Conservation (phyloP, 2,329 filamentous ascomycete genomes). For the Penicillium sp. region DNA sequence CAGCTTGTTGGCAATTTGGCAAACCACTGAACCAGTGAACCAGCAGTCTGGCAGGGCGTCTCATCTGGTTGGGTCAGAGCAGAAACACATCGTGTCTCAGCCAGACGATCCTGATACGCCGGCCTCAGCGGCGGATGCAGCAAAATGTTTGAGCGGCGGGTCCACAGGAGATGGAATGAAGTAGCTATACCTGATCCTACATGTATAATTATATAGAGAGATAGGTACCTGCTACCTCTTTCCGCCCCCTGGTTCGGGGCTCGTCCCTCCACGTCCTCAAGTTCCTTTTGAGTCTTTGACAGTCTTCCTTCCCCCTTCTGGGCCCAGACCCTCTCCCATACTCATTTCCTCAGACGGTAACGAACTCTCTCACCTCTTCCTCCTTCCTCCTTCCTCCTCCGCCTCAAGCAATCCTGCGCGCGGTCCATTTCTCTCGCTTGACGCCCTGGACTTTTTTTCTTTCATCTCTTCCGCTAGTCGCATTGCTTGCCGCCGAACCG, state of each 20-base stretch:
- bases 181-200: neutral
- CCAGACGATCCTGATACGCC: constrained; percentile 26
- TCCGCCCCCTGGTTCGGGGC: neutral
- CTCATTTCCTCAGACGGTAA: neutral
- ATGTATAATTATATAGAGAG: neutral
- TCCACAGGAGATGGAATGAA: constrained; percentile 16
- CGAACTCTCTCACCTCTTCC: constrained; percentile 4
- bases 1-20: neutral
- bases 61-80: constrained; percentile 13
- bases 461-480: constrained; percentile 11
- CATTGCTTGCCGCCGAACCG: constrained; percentile 17
- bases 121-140: constrained; percentile 7
- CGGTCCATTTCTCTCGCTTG: constrained; percentile 13
- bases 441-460: constrained; percentile 1
- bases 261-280: constrained; percentile 14
- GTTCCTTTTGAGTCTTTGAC: constrained; percentile 1
- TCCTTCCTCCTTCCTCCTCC: constrained; percentile 3
- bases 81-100: constrained; percentile 41
- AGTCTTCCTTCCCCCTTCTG: constrained; percentile 4
- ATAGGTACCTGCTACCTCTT: neutral
- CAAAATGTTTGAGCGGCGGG: constrained; percentile 14
- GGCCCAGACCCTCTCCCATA: constrained; percentile 14
- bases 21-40: too few relatives aligned
- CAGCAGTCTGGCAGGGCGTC: neutral
- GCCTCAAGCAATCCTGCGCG: neutral